phyloP scores from a whole-genome alignment of 345 rosid genomes.

The Aquilaria malaccensis region DNA sequence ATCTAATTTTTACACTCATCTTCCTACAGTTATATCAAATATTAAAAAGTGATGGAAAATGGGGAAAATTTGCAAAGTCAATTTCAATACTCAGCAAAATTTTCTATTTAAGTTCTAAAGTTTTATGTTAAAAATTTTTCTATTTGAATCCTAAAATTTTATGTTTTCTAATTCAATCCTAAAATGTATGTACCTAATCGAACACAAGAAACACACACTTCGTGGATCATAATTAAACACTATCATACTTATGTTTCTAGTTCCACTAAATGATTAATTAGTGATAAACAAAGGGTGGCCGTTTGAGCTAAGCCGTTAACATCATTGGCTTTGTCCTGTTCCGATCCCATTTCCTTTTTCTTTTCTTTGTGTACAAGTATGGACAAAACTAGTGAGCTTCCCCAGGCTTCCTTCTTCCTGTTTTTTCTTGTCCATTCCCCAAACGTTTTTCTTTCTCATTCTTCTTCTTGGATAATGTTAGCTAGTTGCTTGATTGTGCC shows the following conservation, averaged over 20 bases:
- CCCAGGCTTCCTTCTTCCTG: conserved; percentile 5
- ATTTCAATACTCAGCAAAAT: no score
- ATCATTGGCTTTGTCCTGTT: conserved; percentile 11
- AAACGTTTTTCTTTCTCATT: conserved; percentile 2
- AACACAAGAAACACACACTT: not conserved
- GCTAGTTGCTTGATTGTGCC: not conserved
- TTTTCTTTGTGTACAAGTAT: conserved; percentile 5
- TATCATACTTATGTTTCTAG: conserved; percentile 2
- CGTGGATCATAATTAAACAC: no score
- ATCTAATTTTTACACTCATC: no score
- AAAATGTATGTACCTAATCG: no score
- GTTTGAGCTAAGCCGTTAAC: conserved; percentile 15
- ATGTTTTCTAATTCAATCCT: no score
- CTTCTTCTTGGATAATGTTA: conserved; percentile 11
- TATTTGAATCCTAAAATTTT: no score
- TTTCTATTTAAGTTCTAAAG: no score
- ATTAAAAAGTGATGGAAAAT: no score
- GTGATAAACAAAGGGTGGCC: conserved; percentile 2
- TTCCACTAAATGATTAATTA: conserved; percentile 5
- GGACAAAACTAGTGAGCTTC: conserved; percentile 7
- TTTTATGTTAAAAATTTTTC: no score
- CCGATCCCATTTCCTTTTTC: conserved; percentile 5
- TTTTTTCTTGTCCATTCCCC: conserved; percentile 7
- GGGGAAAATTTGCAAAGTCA: no score
- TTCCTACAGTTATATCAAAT: no score